Evolutionary conservation across 257 asterid species (phyloP), one percentile per base, ranked within the genome.

Genomic region (Nicotiana otophora): DNA sequence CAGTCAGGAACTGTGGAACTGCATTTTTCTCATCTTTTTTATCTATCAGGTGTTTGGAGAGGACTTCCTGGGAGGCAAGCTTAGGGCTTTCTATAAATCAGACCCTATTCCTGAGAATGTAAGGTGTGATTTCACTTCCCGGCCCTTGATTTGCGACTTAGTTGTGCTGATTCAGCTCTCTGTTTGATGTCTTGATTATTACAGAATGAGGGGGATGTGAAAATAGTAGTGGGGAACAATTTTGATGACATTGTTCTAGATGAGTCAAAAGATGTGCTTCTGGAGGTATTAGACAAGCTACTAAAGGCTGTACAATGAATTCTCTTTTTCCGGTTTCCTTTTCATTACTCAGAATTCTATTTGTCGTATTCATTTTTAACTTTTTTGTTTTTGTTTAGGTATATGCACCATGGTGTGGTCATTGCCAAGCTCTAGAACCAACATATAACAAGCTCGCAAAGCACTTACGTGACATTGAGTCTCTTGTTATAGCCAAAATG

Each of bases 331-430:
- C 7, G 17, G 0, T 51, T 15, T 20, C 26, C 15, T 51, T 74
- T 74, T 48, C 62, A 15, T 48, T 26, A 48, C 23, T 74, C 80
- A 4, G 62, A 15, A 20, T 23, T 74, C 16, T 26, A 6, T 75
- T 79, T 8, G 78, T 15, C 2, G 19, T 19, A 54, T 34, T 36
- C 15, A 19, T 39, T 65, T 16, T 31, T 57, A 26, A 2, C 10
- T 9, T 55, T 48, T 20, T 16, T 10, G 10, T 64, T 17, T n/a
- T 85, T 42, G 48, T 42, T 76, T 85, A 96, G 98, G 81, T 96
- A 74, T 96, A 93, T 66, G 98, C 98, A 64, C 99, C 99, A 34
- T 96, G 99, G 99, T 96, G 99, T 74, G 97, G 97, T 82, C 97
- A 91, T 85, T 96, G 98, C 90, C 97, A 91, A 91, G 63, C 97